These are phyloP conservation scores for Xerophyta viscosa DNA, from an alignment of 106 monocot genomes.

Conservation along the genomic window DNA sequence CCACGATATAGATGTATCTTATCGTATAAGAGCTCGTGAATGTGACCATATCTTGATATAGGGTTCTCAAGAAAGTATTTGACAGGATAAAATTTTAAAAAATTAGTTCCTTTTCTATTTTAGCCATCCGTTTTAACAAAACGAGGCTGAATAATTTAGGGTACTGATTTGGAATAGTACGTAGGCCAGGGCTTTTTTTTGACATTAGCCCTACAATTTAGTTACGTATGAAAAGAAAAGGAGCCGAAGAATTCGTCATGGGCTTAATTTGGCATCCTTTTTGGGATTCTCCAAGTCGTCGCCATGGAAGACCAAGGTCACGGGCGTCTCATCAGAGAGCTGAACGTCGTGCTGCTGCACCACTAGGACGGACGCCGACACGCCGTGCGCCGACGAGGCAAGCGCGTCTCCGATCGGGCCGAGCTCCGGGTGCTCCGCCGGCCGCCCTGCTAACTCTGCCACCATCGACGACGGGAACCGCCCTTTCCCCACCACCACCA, in stretches of 20 bases:
- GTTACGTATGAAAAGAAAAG: no score
- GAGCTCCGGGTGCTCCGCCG: slow-evolving; percentile 72
- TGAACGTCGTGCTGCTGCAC: slow-evolving; percentile 62
- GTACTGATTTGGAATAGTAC: no score
- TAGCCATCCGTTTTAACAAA: no score
- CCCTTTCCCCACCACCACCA: slow-evolving; percentile 68
- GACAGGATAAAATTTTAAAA: no score
- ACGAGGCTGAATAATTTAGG: no score
- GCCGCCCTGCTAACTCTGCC: slow-evolving; percentile 45
- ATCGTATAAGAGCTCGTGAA: no score
- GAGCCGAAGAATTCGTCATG: neutral
- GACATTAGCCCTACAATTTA: no score
- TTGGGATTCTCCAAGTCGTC: slow-evolving; percentile 5
- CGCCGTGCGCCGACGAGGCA: slow-evolving; percentile 40
- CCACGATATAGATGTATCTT: no score
- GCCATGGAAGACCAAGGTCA: slow-evolving; percentile 29
- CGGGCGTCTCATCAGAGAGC: slow-evolving; percentile 59
- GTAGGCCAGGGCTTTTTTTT: no score
- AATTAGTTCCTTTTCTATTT: no score
- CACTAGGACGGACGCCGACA: slow-evolving; percentile 57
- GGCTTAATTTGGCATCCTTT: neutral
- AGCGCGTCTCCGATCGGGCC: slow-evolving; percentile 69
- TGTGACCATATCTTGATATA: no score
- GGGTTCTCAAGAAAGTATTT: no score
- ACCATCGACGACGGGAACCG: slow-evolving; percentile 59